A percentile compares a stretch with the other conserved stretches of the same genome.
Evolutionary conservation across 768 basidiomycete genomes (phyloP).

Genomic region (Kwoniella sp.): DNA sequence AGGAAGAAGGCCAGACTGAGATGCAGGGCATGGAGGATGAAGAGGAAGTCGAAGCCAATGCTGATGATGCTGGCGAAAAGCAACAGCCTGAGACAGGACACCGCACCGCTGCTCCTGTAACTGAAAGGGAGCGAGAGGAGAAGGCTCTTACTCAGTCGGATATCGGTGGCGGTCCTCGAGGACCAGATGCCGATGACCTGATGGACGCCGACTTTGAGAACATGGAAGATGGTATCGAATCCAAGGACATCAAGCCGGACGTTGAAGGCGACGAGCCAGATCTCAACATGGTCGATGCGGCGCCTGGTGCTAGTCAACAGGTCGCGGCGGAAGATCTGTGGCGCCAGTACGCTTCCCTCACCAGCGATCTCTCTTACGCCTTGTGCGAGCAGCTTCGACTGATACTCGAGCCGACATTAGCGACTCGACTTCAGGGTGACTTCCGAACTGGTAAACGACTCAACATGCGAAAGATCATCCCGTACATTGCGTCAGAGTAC

Average conservation of each 20-base stretch:
- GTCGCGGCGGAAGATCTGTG: conserved; percentile 70
- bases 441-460: conserved; percentile 95
- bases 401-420: conserved; percentile 89
- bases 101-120: conserved; percentile 6
- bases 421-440: conserved; percentile 90
- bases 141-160: conserved; percentile 52
- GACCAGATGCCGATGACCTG: conserved; percentile 18
- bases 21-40: conserved; percentile 33
- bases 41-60: conserved; percentile 15
- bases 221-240: conserved; percentile 36
- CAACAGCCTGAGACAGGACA: conserved; percentile 6
- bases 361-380: conserved; percentile 80
- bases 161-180: conserved; percentile 21
- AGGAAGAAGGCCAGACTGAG: conserved; percentile 51
- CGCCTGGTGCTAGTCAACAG: conserved; percentile 56
- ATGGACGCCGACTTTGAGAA: conserved; percentile 59
- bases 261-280: conserved; percentile 49
- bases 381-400: conserved; percentile 95
- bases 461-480: conserved; percentile 98
- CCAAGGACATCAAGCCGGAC: conserved; percentile 40
- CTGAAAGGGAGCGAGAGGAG: conserved; percentile 31
- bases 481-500: conserved; percentile 96
- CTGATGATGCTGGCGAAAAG: conserved; percentile 15
- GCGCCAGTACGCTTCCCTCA: conserved; percentile 84
- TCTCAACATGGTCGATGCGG: conserved; percentile 61